Percentiles rank a stretch among this genome's conserved stretches.
Conservation (phyloP, 2,329 filamentous ascomycete species). For the Penicillium nordicum region DNA sequence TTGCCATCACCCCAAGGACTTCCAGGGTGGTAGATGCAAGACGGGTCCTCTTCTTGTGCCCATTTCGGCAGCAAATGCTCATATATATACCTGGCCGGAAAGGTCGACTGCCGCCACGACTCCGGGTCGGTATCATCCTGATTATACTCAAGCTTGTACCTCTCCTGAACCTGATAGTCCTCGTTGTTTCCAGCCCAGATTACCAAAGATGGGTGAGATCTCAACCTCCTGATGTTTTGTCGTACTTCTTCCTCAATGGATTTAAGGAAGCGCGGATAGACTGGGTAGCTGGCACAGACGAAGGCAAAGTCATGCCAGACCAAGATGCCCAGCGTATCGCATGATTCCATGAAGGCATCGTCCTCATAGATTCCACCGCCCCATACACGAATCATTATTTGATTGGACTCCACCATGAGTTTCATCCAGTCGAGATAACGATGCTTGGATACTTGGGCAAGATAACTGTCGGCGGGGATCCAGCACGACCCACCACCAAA, state of each 20-base stretch:
- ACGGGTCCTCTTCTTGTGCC: neutral
- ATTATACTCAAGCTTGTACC: neutral
- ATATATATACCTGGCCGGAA: neutral
- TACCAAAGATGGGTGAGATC: neutral
- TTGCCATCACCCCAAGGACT: neutral
- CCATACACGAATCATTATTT: neutral
- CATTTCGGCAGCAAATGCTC: neutral
- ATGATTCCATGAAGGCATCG: neutral
- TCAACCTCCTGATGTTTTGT: neutral
- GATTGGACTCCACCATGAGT: neutral
- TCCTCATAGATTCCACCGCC: neutral
- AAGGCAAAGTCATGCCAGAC: neutral
- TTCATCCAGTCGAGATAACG: neutral
- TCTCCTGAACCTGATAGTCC: neutral
- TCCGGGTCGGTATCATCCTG: neutral
- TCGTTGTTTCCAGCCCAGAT: neutral
- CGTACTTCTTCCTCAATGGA: neutral
- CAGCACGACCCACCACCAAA: neutral
- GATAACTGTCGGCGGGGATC: neutral
- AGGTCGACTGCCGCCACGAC: neutral
- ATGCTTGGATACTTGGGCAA: neutral
- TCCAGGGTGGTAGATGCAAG: neutral
- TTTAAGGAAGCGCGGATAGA: neutral
- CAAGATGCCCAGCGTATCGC: neutral
- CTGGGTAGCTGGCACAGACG: neutral